A percentile compares a stretch with the other conserved stretches of the same genome.
Conservation (phyloP, 2,329 filamentous ascomycete genomes). For the Leptographium procerum region DNA sequence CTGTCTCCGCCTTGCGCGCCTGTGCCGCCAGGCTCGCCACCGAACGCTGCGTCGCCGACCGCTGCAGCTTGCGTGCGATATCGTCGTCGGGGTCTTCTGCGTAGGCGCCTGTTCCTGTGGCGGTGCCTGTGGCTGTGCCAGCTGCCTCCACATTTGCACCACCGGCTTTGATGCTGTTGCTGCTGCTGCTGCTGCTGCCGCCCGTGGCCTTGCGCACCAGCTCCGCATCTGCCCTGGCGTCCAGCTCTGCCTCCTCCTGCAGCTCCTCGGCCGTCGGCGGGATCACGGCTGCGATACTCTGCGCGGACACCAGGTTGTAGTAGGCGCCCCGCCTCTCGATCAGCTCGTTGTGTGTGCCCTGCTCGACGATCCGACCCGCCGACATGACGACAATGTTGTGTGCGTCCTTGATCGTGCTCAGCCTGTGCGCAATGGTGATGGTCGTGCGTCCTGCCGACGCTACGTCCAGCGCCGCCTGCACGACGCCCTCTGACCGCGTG, state of each 20-base stretch:
- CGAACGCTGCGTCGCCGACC: conserved; percentile 44
- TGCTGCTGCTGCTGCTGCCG: neutral
- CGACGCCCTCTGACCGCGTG: conserved; percentile 86
- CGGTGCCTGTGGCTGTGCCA: conserved; percentile 1
- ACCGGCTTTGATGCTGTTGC: too few species aligned
- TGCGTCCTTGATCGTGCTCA: conserved; percentile 88
- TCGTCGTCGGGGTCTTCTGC: conserved; percentile 51
- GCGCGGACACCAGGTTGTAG: conserved; percentile 74
- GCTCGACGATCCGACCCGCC: conserved; percentile 75
- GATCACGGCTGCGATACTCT: conserved; percentile 60
- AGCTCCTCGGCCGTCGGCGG: conserved; percentile 40
- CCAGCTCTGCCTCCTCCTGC: conserved; percentile 38
- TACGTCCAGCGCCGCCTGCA: conserved; percentile 82
- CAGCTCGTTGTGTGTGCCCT: conserved; percentile 76
- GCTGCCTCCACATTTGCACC: conserved; percentile 13
- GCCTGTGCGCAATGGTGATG: conserved; percentile 87
- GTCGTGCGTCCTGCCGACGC: conserved; percentile 82
- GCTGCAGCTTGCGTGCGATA: conserved; percentile 44
- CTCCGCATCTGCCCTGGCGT: conserved; percentile 34
- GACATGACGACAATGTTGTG: conserved; percentile 96
- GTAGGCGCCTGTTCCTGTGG: conserved; percentile 20
- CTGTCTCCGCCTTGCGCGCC: neutral
- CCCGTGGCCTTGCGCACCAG: neutral
- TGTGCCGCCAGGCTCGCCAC: conserved; percentile 58
- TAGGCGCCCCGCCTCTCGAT: conserved; percentile 64